These are phyloP conservation scores for Diutina neorugosa DNA, from an alignment of 1,139 yeast species.

Conservation along the genomic window DNA sequence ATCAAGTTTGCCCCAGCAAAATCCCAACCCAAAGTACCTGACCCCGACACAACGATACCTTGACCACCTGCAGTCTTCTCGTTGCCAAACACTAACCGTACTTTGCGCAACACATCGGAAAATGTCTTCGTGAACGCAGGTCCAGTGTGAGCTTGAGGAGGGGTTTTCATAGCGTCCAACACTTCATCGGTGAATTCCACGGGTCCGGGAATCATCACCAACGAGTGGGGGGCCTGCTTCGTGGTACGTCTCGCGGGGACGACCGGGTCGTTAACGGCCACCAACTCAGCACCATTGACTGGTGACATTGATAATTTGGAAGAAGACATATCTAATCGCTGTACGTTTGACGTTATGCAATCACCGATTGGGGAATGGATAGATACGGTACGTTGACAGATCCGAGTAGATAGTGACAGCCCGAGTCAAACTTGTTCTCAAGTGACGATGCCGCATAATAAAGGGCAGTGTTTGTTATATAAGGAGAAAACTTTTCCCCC, in stretches of 20 bases:
- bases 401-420: background rate
- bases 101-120: slow-evolving; percentile 3
- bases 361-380: background rate
- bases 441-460: background rate
- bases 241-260: slow-evolving; percentile 1
- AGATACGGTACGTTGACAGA: background rate
- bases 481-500: background rate
- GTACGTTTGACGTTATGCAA: background rate
- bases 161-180: slow-evolving; percentile 4
- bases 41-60: slow-evolving; percentile 4
- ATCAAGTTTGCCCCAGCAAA: slow-evolving; percentile 5
- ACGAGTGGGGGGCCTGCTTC: slow-evolving; percentile 2
- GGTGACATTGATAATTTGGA: background rate
- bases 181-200: slow-evolving; percentile 5
- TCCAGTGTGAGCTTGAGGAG: slow-evolving; percentile 5
- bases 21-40: slow-evolving; percentile 6
- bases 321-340: background rate
- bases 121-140: slow-evolving; percentile 4
- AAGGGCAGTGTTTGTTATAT: background rate
- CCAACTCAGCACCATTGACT: background rate
- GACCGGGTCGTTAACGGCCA: background rate
- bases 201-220: slow-evolving; percentile 6
- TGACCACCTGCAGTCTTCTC: slow-evolving; percentile 4
- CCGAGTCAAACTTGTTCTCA: background rate
- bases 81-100: slow-evolving; percentile 5